Conservation (phyloP, 345 rosid genomes). For the Rhizophora apiculata region DNA sequence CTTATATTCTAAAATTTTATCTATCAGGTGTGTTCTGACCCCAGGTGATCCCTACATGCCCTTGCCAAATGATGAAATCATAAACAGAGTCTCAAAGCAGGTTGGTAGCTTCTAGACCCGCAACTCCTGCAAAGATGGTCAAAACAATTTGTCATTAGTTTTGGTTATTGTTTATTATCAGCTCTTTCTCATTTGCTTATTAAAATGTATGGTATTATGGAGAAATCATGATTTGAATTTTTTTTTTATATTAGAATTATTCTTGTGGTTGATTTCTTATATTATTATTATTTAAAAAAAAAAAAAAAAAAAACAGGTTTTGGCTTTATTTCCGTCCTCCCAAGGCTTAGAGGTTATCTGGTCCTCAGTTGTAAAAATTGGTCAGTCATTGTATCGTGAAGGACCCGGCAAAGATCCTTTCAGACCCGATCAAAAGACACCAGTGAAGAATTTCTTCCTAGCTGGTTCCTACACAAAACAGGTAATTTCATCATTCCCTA, state of each 20-base stretch:
- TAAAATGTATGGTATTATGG: neutral
- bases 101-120: slow-evolving; percentile 29
- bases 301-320: slow-evolving; percentile 43
- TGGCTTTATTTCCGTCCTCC: slow-evolving; percentile 78
- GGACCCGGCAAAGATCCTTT: slow-evolving; percentile 96
- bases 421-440: slow-evolving; percentile 96
- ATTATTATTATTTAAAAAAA: too few species aligned
- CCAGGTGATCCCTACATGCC: slow-evolving; percentile 99
- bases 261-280: slow-evolving; percentile 1
- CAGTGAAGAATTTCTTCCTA: slow-evolving; percentile 83
- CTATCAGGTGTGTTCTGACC: slow-evolving; percentile 80
- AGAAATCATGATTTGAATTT: too few species aligned
- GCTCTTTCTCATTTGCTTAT: neutral
- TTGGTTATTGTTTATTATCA: neutral
- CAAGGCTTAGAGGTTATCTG: slow-evolving; percentile 78
- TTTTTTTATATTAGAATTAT: neutral
- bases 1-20: neutral
- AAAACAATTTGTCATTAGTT: neutral
- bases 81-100: slow-evolving; percentile 81
- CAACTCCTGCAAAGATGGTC: neutral
- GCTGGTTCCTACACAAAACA: slow-evolving; percentile 96
- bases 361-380: slow-evolving; percentile 96
- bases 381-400: slow-evolving; percentile 91
- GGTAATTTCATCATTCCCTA: slow-evolving; percentile 37
- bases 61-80: slow-evolving; percentile 73